Conservation (phyloP, 345 rosid species). For the Noccaea caerulescens region DNA sequence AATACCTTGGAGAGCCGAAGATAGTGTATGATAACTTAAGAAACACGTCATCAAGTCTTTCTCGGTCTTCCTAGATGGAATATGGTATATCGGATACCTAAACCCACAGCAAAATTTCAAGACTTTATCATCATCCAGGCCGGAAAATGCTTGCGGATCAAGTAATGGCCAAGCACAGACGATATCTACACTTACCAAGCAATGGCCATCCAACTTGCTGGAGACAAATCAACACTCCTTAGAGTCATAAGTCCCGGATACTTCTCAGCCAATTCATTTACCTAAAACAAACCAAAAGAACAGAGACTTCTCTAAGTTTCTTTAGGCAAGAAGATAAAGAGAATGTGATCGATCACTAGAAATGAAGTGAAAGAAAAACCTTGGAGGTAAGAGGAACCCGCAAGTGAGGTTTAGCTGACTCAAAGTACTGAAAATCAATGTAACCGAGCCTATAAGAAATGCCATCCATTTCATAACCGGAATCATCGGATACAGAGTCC, state of each 20-base stretch:
- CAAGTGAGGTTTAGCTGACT: slow-evolving; percentile 60
- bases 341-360: background rate
- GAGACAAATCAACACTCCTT: slow-evolving; percentile 74
- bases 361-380: slow-evolving; percentile 43
- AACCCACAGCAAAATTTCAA: background rate
- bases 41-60: slow-evolving; percentile 77
- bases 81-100: slow-evolving; percentile 84
- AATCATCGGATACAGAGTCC: slow-evolving; percentile 69
- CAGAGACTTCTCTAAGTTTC: background rate
- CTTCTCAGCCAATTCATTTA: slow-evolving; percentile 52
- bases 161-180: background rate
- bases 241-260: slow-evolving; percentile 56
- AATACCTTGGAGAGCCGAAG: slow-evolving; percentile 75
- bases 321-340: slow-evolving; percentile 9
- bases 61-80: slow-evolving; percentile 56
- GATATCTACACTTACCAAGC: slow-evolving; percentile 62
- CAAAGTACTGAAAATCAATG: slow-evolving; percentile 64
- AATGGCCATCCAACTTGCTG: slow-evolving; percentile 95
- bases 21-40: slow-evolving; percentile 76
- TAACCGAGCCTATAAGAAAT: slow-evolving; percentile 54
- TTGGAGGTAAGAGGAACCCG: slow-evolving; percentile 65
- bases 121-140: background rate
- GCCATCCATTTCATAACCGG: slow-evolving; percentile 47
- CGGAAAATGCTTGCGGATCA: background rate
- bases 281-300: slow-evolving; percentile 44